phyloP scores from a whole-genome alignment of 2,329 filamentous ascomycete genomes.

The Pseudofabraea citricarpa region DNA sequence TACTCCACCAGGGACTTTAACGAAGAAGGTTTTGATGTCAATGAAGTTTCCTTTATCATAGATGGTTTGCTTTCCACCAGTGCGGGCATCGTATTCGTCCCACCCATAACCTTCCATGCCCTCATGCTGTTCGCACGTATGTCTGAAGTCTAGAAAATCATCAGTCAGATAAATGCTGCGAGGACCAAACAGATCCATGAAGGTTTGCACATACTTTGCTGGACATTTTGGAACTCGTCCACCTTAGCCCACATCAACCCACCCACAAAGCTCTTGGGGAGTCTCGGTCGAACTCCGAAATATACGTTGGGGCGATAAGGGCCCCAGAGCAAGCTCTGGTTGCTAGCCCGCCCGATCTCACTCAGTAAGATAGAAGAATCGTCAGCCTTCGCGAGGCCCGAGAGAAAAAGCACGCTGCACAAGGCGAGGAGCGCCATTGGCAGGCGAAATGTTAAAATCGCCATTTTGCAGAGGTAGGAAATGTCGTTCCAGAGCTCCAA shows the following conservation, averaged over 20 bases:
- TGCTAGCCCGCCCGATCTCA: slow-evolving; percentile 44
- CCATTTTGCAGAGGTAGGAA: slow-evolving; percentile 14
- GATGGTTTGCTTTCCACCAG: slow-evolving; percentile 82
- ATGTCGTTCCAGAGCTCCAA: slow-evolving; percentile 18
- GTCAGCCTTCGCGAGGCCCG: slow-evolving; percentile 7
- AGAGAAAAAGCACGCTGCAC: slow-evolving; percentile 1
- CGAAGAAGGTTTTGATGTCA: slow-evolving; percentile 88
- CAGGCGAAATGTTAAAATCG: slow-evolving; percentile 9
- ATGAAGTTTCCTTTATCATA: slow-evolving; percentile 85
- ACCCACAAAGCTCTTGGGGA: slow-evolving; percentile 75
- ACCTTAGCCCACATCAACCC: slow-evolving; percentile 87
- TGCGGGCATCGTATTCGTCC: slow-evolving; percentile 92
- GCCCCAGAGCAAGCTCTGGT: slow-evolving; percentile 90
- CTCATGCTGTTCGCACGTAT: slow-evolving; percentile 94
- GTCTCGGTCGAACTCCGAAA: slow-evolving; percentile 80
- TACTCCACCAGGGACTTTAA: slow-evolving; percentile 82
- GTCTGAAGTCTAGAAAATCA: slow-evolving; percentile 70
- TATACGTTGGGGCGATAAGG: slow-evolving; percentile 93
- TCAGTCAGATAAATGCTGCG: too few relatives aligned
- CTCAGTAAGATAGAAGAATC: slow-evolving; percentile 20
- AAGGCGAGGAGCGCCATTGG: slow-evolving; percentile 1
- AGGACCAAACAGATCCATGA: too few relatives aligned
- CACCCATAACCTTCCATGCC: slow-evolving; percentile 94
- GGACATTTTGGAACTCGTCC: slow-evolving; percentile 70
- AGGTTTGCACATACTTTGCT: slow-evolving; percentile 67